phyloP scores from a whole-genome alignment of 2,329 filamentous ascomycete species.

The Trichoderma guizhouense region DNA sequence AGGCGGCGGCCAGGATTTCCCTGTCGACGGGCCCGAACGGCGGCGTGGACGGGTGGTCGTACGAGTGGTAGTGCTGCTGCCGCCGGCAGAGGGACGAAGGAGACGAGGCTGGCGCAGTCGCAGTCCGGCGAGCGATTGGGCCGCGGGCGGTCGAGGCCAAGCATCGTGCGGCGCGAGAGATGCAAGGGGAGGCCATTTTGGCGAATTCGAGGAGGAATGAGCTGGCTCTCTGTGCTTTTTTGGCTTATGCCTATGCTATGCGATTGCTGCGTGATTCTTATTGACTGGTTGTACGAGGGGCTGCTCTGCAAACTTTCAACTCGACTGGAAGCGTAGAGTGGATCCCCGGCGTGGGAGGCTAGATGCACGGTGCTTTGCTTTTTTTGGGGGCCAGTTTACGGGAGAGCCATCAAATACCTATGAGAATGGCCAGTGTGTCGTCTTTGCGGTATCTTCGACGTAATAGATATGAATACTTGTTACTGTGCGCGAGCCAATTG shows the following conservation, averaged over 20 bases:
- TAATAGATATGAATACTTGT: not conserved
- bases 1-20: slow-evolving; percentile 76
- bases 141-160: not conserved
- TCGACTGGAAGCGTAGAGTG: not conserved
- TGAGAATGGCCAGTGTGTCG: not conserved
- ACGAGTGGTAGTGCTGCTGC: slow-evolving; percentile 62
- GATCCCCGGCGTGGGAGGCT: not conserved
- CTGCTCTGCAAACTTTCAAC: not conserved
- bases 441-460: not conserved
- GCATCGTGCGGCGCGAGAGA: not conserved
- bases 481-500: not conserved
- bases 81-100: slow-evolving; percentile 1
- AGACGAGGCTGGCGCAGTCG: not conserved
- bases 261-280: not conserved
- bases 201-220: not conserved
- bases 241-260: not conserved
- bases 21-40: slow-evolving; percentile 68
- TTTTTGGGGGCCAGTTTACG: not conserved
- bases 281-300: slow-evolving; percentile 3
- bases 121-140: not conserved
- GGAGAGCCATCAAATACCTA: not conserved
- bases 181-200: slow-evolving; percentile 1
- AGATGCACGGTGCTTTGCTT: not conserved
- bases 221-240: not conserved
- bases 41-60: slow-evolving; percentile 59